phyloP scores from a whole-genome alignment of 2,329 filamentous ascomycete species.

The Grosmannia penicillata region DNA sequence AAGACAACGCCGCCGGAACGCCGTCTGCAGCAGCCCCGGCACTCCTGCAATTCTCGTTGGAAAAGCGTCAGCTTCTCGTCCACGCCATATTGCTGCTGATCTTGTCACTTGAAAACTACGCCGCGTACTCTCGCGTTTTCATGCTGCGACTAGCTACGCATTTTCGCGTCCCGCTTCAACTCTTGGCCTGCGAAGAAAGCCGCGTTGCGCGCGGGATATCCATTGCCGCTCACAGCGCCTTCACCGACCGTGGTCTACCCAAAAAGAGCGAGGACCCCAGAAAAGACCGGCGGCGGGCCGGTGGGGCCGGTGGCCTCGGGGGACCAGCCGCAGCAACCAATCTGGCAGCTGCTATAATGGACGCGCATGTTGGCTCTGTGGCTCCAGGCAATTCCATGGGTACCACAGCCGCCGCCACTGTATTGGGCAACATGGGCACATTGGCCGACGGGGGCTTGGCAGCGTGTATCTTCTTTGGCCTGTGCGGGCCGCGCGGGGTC shows the following conservation, averaged over 20 bases:
- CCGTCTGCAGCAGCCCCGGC: too few relatives aligned
- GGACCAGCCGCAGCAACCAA: conserved; percentile 55
- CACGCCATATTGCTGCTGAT: conserved; percentile 59
- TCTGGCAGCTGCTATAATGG: conserved; percentile 61
- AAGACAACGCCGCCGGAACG: too few relatives aligned
- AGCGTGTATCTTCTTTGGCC: conserved; percentile 77
- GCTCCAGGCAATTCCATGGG: conserved; percentile 66
- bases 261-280: conserved; percentile 51
- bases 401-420: conserved; percentile 56
- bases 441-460: conserved; percentile 67
- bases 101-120: conserved; percentile 65
- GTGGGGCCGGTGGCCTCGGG: conserved; percentile 50
- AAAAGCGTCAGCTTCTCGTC: conserved; percentile 52
- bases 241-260: conserved; percentile 46
- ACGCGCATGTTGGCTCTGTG: conserved; percentile 64
- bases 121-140: conserved; percentile 56
- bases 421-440: conserved; percentile 66
- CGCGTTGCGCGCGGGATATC: conserved; percentile 63
- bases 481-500: conserved; percentile 66
- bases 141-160: conserved; percentile 57
- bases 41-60: conserved; percentile 35
- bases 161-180: conserved; percentile 48
- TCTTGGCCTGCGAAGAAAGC: conserved; percentile 56
- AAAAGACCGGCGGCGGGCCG: conserved; percentile 38
- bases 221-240: conserved; percentile 53